Percentiles rank a stretch among this genome's conserved stretches.
These are phyloP conservation scores for Silene coronaria DNA, from an alignment of 179 eudicot species.

Conservation along the genomic window DNA sequence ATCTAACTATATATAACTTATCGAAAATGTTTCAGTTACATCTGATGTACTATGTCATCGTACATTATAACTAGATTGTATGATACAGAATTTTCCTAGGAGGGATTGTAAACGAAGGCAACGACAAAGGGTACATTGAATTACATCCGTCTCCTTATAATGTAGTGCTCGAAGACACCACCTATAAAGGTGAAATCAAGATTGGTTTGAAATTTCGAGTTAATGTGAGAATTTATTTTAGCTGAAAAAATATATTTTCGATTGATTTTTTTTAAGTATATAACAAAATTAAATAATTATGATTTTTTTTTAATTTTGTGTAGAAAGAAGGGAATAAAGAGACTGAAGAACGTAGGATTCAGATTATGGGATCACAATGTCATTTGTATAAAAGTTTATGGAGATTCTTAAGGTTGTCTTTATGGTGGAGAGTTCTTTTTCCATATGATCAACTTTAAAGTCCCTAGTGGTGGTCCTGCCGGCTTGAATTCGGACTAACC, in stretches of 20 bases:
- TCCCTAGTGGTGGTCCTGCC: neutral
- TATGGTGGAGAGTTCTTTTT: constrained; percentile 44
- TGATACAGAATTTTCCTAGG: constrained; percentile 54
- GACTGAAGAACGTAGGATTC: constrained; percentile 19
- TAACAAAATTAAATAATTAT: neutral
- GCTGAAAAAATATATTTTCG: neutral
- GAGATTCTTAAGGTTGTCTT: constrained; percentile 31
- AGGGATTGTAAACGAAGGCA: constrained; percentile 54
- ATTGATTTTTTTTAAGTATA: neutral
- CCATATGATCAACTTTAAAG: constrained; percentile 13
- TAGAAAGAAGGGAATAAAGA: constrained; percentile 32
- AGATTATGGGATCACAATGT: constrained; percentile 27
- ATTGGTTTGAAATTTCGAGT: constrained; percentile 55
- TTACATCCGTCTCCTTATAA: constrained; percentile 57
- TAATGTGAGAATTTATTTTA: constrained; percentile 32
- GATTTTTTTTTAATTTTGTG: neutral
- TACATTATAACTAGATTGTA: neutral
- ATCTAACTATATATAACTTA: too few species aligned
- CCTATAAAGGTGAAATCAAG: constrained; percentile 73
- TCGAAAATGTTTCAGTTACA: neutral
- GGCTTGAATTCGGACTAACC: neutral
- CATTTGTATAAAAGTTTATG: constrained; percentile 30
- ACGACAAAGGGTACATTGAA: constrained; percentile 44
- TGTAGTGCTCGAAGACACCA: constrained; percentile 65
- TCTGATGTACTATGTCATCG: too few species aligned